A percentile compares a stretch with the other conserved stretches of the same genome.
phyloP scores from a whole-genome alignment of 2,329 filamentous ascomycete genomes.

The Sporothrix brasiliensis region DNA sequence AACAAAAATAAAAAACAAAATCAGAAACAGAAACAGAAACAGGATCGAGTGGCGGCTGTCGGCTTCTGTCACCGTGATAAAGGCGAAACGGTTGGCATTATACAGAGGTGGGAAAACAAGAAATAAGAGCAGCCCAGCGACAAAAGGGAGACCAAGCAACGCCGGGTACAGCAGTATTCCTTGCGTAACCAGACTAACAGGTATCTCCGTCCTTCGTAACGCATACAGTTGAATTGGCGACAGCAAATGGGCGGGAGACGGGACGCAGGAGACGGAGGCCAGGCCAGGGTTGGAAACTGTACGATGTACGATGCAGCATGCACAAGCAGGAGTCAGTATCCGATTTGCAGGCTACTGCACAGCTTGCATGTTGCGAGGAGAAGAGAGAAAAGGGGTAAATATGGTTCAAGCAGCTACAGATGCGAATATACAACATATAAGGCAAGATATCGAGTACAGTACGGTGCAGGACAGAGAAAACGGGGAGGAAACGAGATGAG shows the following conservation, averaged over 20 bases:
- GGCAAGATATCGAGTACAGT: neutral
- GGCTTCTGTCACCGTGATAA: slow-evolving; percentile 13
- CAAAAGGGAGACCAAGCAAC: neutral
- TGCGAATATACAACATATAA: neutral
- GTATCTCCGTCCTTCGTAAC: too few species aligned
- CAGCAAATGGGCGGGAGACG: too few species aligned
- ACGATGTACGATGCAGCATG: slow-evolving; percentile 3
- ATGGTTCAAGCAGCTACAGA: neutral
- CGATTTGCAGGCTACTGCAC: slow-evolving; percentile 11
- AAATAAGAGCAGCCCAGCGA: neutral
- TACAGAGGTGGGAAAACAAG: neutral
- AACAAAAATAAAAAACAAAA: neutral
- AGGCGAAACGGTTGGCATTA: slow-evolving; percentile 12
- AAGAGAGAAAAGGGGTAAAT: neutral
- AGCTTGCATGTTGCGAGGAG: neutral
- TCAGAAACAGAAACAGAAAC: slow-evolving; percentile 4
- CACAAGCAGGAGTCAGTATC: neutral
- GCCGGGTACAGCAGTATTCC: too few species aligned
- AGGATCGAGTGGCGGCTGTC: neutral
- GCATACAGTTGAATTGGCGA: neutral
- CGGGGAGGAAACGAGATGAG: slow-evolving; percentile 5
- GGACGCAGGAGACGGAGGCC: neutral
- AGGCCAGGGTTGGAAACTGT: neutral
- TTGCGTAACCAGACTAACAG: neutral
- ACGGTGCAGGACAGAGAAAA: neutral